A percentile compares a stretch with the other conserved stretches of the same genome.
Evolutionary conservation across 768 basidiomycete genomes (phyloP).

Genomic region (Amanita inopinata): DNA sequence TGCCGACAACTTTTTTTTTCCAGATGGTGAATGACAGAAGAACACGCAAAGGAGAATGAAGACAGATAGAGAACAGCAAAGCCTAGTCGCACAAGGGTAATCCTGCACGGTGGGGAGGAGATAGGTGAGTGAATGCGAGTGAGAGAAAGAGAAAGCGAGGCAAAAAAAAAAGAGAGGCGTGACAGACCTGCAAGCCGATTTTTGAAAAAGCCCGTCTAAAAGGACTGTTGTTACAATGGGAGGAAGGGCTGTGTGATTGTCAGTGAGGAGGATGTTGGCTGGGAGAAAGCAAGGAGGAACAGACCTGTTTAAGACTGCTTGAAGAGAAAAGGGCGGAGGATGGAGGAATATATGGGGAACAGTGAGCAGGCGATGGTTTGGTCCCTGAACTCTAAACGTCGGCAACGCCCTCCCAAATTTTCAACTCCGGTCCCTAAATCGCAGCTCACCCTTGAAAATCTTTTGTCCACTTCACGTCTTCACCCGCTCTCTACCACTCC

Average conservation of each 20-base stretch:
- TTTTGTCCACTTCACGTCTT: slow-evolving; percentile 15
- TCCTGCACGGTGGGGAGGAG: slow-evolving; percentile 29
- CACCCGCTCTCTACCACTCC: slow-evolving; percentile 11
- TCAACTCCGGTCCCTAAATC: slow-evolving; percentile 34
- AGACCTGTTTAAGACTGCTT: slow-evolving; percentile 7
- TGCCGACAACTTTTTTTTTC: slow-evolving; percentile 41
- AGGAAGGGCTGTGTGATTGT: slow-evolving; percentile 30
- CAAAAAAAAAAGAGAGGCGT: slow-evolving; percentile 15
- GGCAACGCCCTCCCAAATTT: slow-evolving; percentile 42
- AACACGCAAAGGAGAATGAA: slow-evolving; percentile 37
- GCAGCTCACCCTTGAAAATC: slow-evolving; percentile 21
- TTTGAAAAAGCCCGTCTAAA: slow-evolving; percentile 66
- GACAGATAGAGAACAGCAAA: slow-evolving; percentile 43
- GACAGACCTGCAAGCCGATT: slow-evolving; percentile 60
- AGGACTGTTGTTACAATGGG: slow-evolving; percentile 77
- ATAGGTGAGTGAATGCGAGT: too few relatives aligned
- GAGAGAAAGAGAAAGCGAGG: slow-evolving; percentile 16
- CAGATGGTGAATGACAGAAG: slow-evolving; percentile 47
- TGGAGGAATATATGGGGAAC: slow-evolving; percentile 37
- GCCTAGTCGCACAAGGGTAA: slow-evolving; percentile 60
- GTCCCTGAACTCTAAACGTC: slow-evolving; percentile 38
- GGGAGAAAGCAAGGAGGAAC: slow-evolving; percentile 26
- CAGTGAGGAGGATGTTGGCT: slow-evolving; percentile 15
- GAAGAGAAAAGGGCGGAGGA: slow-evolving; percentile 17
- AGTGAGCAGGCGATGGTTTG: slow-evolving; percentile 30